Percentiles rank a stretch among this genome's conserved stretches.
These are phyloP conservation scores for Selaginella tamariscina DNA, from an alignment of 75 land plant genomes.

Conservation along the genomic window DNA sequence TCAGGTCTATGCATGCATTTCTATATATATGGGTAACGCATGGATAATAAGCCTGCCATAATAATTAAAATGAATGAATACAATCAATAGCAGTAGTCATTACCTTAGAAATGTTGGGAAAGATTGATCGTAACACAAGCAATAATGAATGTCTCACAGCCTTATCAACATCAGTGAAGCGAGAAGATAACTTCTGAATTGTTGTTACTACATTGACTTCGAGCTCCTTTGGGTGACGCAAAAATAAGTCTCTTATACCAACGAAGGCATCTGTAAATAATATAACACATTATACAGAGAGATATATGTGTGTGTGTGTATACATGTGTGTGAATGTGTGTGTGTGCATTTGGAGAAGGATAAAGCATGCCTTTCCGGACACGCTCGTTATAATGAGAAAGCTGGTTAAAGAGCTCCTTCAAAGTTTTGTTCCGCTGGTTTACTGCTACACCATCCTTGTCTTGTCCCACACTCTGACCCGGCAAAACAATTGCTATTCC, in stretches of 20 bases:
- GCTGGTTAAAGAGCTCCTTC: slow-evolving; percentile 86
- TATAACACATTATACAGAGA: slow-evolving; percentile 4
- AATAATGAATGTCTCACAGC: slow-evolving; percentile 59
- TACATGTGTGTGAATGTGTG: no score
- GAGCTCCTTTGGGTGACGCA: slow-evolving; percentile 54
- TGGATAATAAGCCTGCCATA: no score
- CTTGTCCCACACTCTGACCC: slow-evolving; percentile 67
- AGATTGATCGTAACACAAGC: slow-evolving; percentile 49
- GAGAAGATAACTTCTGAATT: slow-evolving; percentile 64
- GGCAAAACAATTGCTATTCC: slow-evolving; percentile 66
- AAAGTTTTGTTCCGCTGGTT: slow-evolving; percentile 78
- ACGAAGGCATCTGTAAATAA: slow-evolving; percentile 56
- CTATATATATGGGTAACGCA: no score
- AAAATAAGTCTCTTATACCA: slow-evolving; percentile 64
- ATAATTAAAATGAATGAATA: no score
- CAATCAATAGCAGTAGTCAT: no score
- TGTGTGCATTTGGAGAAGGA: neutral
- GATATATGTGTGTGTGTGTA: no score
- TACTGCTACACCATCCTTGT: slow-evolving; percentile 66
- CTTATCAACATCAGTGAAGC: slow-evolving; percentile 66
- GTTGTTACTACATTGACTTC: slow-evolving; percentile 41
- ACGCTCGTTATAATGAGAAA: slow-evolving; percentile 72
- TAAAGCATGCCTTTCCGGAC: slow-evolving; percentile 55
- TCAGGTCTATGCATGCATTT: no score
- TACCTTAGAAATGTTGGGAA: slow-evolving; percentile 63